Base-by-base conservation (phyloP, 495 filamentous ascomycete species). In the Aspergillus taichungensis region DNA sequence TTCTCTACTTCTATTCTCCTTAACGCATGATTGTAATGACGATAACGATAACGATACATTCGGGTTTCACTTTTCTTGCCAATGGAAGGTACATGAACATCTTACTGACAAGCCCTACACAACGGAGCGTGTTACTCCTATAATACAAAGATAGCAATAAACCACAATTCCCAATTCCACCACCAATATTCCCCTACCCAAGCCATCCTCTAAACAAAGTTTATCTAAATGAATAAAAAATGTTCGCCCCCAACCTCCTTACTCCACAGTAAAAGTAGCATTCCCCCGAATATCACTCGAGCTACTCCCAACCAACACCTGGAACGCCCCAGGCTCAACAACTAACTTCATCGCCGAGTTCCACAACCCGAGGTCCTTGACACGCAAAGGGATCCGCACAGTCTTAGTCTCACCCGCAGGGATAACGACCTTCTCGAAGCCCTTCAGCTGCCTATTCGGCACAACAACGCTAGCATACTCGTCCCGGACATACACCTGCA, bases 401-500 rank as follows among this genome's bases (percentile, higher is more conserved):
- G 57, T 74, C 62, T 73, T 68, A 3, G 73, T 82, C 54, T 76
- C 58, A 0, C 81, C 81, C 0, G 82, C 76, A 37, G 66, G 68
- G 34, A 87, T 61, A 13, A 70, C 51, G 4, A 85, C 75, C 65
- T 86, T 87, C n/a, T 70, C 61, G 56, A 87, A 87, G 0, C 83
- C 83, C 62, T 79, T 83, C 10, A 87, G 62, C 60, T 77, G 63
- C 34, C 75, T 72, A 51, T 83, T 83, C 5, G 84, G 82, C 42
- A 81, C 75, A 9, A 80, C 75, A 1, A 80, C 75, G n/a, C 75
- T 75, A 8, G 77, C 64, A 46, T 83, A 68, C 37, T 78, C 60
- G 50, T 83, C 77, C 12, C 68, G 69, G 18, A 86, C 64, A 45
- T 87, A 86, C 7, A 83, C 62, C 59, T 87, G 83, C 42, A 87